Percentiles rank a stretch among this genome's conserved stretches.
These are phyloP conservation scores for Macrophomina tecta DNA, from an alignment of 2,329 filamentous ascomycete species.

Conservation along the genomic window DNA sequence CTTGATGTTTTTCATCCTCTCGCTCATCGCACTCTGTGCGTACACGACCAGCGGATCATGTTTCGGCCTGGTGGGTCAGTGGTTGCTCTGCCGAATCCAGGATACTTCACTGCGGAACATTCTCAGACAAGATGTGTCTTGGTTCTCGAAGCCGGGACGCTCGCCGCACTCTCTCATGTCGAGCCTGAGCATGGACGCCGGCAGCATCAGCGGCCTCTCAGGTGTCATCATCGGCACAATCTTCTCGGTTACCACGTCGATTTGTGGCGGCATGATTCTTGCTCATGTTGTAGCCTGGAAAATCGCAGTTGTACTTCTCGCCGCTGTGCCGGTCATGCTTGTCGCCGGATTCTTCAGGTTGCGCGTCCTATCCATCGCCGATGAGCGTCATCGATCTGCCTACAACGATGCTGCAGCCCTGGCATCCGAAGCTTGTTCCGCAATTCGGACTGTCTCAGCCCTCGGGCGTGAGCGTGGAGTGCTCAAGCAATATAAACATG, in stretches of 20 bases:
- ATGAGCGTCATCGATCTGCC: conserved; percentile 67
- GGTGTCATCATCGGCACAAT: conserved; percentile 58
- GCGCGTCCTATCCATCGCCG: conserved; percentile 61
- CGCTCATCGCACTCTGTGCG: conserved; percentile 55
- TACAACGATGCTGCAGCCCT: conserved; percentile 69
- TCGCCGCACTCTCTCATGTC: conserved; percentile 54
- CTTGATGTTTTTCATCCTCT: conserved; percentile 60
- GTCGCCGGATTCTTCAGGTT: conserved; percentile 54
- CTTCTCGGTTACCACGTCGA: conserved; percentile 55
- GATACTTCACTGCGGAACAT: conserved; percentile 57
- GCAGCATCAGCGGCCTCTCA: conserved; percentile 55
- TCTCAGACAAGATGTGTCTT: conserved; percentile 61
- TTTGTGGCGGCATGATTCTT: conserved; percentile 55
- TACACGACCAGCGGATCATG: conserved; percentile 53
- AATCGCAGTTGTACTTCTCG: conserved; percentile 57
- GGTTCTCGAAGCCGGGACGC: conserved; percentile 53
- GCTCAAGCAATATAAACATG: conserved; percentile 44
- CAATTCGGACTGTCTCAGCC: conserved; percentile 65
- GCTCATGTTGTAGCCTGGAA: conserved; percentile 58
- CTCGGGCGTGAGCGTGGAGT: conserved; percentile 51
- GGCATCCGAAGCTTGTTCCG: conserved; percentile 70
- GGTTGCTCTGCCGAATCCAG: conserved; percentile 52
- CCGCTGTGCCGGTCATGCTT: conserved; percentile 56
- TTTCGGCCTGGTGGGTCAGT: conserved; percentile 56
- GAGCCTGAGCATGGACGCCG: conserved; percentile 56